Base-by-base conservation (phyloP, 441 rosid genomes). In the Kokia cookei region DNA sequence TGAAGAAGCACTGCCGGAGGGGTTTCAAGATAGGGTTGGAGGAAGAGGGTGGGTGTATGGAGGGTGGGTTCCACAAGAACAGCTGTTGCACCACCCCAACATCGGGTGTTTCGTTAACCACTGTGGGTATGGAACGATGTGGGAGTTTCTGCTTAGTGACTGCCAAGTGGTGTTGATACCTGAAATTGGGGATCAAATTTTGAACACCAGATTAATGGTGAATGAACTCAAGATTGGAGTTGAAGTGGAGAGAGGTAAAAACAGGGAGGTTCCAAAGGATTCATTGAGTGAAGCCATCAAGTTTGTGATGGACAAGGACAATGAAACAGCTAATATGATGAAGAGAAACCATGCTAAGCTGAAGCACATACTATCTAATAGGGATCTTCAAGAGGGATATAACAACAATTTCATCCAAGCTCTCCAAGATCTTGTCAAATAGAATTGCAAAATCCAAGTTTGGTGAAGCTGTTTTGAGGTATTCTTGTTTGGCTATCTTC, bases 71-170 rank as follows among this genome's bases (percentile, higher is more conserved):
- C 85, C 78, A 22, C 94, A 86, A 42, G 73, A 78, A 9, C 37
- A 71, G 77, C 76, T 91, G 58, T 48, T 43, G 88, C 87, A 27
- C 24, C 91, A 89, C 70, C 76, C 80, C 0, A 82, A 91, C 0
- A 82, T 84, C 0, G 92, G 93, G 22, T 89, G 92, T 77, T 86
- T 88, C 19, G 96, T 89, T 74, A 83, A 73, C 73, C 96, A 91
- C 48, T 83, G 90, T 54, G 93, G 96, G 77, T 89, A 85, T 60
- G 92, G 91, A 5, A 84, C 93, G 2, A 86, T 84, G 96, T 91
- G 91, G 96, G 96, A 89, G 80, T 81, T 89, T 19, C 72, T 91
- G 72, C 79, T 86, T 84, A 81, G 85, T 69, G 79, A 86, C 24
- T 84, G 89, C 69, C 92, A 84, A 68, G 79, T 84, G 0, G 91